These are phyloP conservation scores for Venturia carpophila DNA, from an alignment of 2,329 filamentous ascomycete genomes.

Conservation along the genomic window DNA sequence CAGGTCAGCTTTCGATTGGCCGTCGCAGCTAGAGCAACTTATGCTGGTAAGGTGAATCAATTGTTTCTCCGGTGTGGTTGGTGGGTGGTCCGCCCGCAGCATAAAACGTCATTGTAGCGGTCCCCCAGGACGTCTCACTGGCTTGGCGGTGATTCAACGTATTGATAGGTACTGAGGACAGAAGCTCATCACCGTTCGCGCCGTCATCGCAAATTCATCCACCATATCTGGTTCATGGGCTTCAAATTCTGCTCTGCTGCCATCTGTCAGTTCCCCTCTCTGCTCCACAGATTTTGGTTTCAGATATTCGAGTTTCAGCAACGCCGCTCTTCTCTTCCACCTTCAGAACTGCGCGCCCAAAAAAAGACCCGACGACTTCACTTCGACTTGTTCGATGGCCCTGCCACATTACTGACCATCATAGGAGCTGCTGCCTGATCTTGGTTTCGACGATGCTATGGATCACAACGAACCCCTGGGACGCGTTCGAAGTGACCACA, in stretches of 20 bases:
- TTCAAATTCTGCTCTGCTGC: neutral
- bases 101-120: neutral
- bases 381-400: neutral
- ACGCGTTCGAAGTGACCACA: neutral
- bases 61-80: neutral
- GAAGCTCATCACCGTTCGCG: neutral
- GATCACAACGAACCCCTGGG: neutral
- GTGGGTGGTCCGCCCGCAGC: conserved; percentile 5
- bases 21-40: conserved; percentile 3
- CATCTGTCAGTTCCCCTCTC: neutral
- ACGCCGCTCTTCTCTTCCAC: neutral
- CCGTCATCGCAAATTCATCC: neutral
- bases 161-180: neutral
- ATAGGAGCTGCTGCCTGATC: neutral
- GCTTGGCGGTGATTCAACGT: neutral
- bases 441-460: neutral
- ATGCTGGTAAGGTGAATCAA: neutral
- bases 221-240: conserved; percentile 4
- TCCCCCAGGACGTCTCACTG: neutral
- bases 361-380: neutral
- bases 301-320: conserved; percentile 2
- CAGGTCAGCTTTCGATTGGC: neutral
- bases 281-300: neutral
- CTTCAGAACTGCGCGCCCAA: neutral
- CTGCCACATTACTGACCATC: neutral